phyloP scores from a whole-genome alignment of 2,329 filamentous ascomycete species.

The Fonsecaea pugnacius region DNA sequence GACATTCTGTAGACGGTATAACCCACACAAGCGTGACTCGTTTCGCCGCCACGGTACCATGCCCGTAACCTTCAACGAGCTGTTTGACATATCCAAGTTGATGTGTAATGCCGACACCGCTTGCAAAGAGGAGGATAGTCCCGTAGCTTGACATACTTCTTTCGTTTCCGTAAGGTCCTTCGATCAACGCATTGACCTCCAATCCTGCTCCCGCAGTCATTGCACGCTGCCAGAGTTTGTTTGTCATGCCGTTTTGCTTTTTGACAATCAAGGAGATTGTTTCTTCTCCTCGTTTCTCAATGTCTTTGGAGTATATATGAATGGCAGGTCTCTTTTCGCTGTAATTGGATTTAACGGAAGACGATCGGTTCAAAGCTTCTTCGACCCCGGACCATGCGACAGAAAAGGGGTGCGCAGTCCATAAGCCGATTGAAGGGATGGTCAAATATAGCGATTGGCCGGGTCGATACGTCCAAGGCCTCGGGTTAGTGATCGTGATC shows the following conservation, averaged over 20 bases:
- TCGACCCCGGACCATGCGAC: conserved; percentile 72
- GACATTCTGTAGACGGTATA: conserved; percentile 82
- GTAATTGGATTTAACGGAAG: conserved; percentile 24
- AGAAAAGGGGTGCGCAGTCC: conserved; percentile 79
- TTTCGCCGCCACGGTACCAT: conserved; percentile 76
- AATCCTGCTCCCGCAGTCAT: conserved; percentile 58
- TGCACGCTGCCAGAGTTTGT: conserved; percentile 75
- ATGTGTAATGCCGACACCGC: conserved; percentile 93
- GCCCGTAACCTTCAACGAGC: conserved; percentile 69
- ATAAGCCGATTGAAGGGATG: conserved; percentile 67
- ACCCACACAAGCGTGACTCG: conserved; percentile 88
- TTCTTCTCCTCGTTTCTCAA: conserved; percentile 54
- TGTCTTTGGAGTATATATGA: conserved; percentile 56
- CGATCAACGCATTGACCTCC: conserved; percentile 73
- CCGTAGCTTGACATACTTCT: conserved; percentile 91
- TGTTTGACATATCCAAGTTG: conserved; percentile 86
- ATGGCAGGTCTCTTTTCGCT: conserved; percentile 38
- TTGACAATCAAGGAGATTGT: conserved; percentile 82
- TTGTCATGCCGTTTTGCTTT: conserved; percentile 85
- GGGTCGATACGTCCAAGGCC: conserved; percentile 67
- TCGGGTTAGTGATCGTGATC: conserved; percentile 71
- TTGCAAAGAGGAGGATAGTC: conserved; percentile 86
- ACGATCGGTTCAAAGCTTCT: conserved; percentile 44
- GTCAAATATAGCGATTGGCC: conserved; percentile 78
- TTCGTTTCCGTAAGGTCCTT: conserved; percentile 86